Percentiles rank a stretch among this genome's conserved stretches.
phyloP scores from a whole-genome alignment of 2,329 filamentous ascomycete genomes.

The Apiospora marii region DNA sequence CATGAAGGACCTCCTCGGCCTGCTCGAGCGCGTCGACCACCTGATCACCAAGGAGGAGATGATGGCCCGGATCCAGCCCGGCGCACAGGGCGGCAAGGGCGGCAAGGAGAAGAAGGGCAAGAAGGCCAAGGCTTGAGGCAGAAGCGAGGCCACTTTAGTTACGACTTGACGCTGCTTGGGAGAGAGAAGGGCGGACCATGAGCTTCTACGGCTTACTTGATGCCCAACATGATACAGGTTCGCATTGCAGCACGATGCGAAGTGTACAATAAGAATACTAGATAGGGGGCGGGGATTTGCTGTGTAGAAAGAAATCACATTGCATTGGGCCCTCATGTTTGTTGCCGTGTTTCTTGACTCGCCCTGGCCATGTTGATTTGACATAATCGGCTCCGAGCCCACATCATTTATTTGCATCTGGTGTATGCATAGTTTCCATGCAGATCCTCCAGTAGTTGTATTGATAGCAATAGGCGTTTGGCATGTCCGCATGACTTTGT shows the following conservation, averaged over 20 bases:
- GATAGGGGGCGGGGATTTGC: slow-evolving; percentile 10
- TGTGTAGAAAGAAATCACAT: slow-evolving; percentile 13
- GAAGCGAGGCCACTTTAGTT: background rate
- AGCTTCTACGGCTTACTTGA: slow-evolving; percentile 6
- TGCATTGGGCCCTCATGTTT: background rate
- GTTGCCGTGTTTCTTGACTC: background rate
- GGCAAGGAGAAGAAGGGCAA: slow-evolving; percentile 46
- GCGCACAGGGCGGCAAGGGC: slow-evolving; percentile 50
- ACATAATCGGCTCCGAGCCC: background rate
- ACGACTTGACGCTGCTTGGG: background rate
- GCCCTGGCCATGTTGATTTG: background rate
- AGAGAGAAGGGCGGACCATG: background rate
- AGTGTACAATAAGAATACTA: slow-evolving; percentile 22
- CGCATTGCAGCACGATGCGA: slow-evolving; percentile 6
- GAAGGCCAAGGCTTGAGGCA: slow-evolving; percentile 31
- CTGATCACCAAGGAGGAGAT: slow-evolving; percentile 99
- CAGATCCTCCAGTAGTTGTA: background rate
- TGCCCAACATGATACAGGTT: slow-evolving; percentile 20
- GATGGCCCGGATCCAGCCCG: slow-evolving; percentile 95
- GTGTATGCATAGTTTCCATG: too few species aligned
- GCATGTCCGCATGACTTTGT: background rate
- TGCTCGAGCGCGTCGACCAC: slow-evolving; percentile 92
- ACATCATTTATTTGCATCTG: background rate
- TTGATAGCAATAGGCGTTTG: background rate
- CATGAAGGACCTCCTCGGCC: slow-evolving; percentile 90